These are phyloP conservation scores for Sabuloglossum arenarium DNA, from an alignment of 495 filamentous ascomycete species.

Conservation along the genomic window DNA sequence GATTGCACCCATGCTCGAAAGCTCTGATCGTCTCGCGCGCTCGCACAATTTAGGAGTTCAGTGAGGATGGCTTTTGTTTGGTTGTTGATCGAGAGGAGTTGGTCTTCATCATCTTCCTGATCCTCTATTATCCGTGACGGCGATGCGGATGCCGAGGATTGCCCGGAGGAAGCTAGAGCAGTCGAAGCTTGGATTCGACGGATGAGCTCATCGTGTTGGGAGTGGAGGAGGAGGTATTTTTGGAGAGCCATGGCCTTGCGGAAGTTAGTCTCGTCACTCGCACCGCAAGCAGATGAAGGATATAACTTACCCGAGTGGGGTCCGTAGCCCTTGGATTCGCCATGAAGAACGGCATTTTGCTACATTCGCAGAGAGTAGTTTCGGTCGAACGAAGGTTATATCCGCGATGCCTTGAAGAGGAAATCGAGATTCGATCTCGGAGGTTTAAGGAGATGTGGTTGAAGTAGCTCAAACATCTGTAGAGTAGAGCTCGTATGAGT, in stretches of 20 bases:
- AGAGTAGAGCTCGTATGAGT: no score
- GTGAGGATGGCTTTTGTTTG: constrained; percentile 44
- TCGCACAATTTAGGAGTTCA: constrained; percentile 41
- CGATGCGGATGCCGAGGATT: constrained; percentile 6
- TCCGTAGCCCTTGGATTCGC: constrained; percentile 3
- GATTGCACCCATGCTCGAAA: constrained; percentile 42
- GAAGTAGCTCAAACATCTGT: background rate
- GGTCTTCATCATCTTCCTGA: constrained; percentile 29
- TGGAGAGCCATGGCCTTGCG: constrained; percentile 26
- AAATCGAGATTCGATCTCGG: background rate
- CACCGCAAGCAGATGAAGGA: background rate
- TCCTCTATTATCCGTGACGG: constrained; percentile 14
- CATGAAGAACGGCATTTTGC: constrained; percentile 5
- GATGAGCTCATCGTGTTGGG: constrained; percentile 31
- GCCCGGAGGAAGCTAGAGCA: constrained; percentile 2
- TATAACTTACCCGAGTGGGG: constrained; percentile 6
- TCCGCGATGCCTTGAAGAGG: no score
- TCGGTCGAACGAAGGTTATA: no score
- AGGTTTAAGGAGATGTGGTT: background rate
- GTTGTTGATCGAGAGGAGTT: constrained; percentile 37
- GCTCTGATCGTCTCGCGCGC: constrained; percentile 28
- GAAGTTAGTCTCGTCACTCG: background rate
- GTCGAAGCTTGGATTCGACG: constrained; percentile 22
- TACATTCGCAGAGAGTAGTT: no score
- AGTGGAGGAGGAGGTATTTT: constrained; percentile 31